A percentile compares a stretch with the other conserved stretches of the same genome.
These are phyloP conservation scores for Tolypocladium album DNA, from an alignment of 2,329 filamentous ascomycete species.

Conservation along the genomic window DNA sequence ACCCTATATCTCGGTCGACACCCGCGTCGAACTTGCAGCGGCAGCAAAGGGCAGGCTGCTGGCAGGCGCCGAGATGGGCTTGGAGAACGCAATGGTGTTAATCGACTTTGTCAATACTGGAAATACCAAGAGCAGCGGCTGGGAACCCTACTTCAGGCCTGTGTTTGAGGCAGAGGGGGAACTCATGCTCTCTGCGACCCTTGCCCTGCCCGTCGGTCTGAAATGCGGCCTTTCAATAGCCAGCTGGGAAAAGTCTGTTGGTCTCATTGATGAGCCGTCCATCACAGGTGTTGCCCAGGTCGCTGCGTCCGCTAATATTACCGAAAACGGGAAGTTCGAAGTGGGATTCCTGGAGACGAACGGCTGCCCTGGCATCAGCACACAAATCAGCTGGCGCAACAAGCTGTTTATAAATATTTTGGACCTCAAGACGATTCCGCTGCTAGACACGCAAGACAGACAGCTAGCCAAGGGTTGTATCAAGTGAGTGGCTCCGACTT, in stretches of 20 bases:
- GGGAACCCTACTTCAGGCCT: conserved; percentile 17
- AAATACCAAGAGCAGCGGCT: conserved; percentile 10
- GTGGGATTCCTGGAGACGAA: conserved; percentile 10
- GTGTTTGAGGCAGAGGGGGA: conserved; percentile 16
- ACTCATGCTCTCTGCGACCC: conserved; percentile 11
- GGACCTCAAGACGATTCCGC: conserved; percentile 4
- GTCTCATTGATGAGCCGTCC: conserved; percentile 15
- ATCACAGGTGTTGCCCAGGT: conserved; percentile 12
- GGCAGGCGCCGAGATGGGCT: conserved; percentile 18
- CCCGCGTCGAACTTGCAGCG: conserved; percentile 11
- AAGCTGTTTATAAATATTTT: conserved; percentile 10
- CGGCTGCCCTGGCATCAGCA: conserved; percentile 15
- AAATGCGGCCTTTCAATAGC: conserved; percentile 12
- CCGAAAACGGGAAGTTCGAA: conserved; percentile 2
- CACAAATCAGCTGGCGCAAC: conserved; percentile 17
- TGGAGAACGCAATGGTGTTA: conserved; percentile 11
- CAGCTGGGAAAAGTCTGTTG: conserved; percentile 9
- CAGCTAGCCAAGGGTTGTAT: conserved; percentile 11
- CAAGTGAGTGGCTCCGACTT: conserved; percentile 6
- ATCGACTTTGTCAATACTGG: conserved; percentile 13
- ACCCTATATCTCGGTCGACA: conserved; percentile 12
- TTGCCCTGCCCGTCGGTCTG: conserved; percentile 17
- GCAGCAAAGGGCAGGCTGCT: conserved; percentile 14
- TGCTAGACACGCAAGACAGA: conserved; percentile 13
- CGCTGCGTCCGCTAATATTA: conserved; percentile 7